Evolutionary conservation across 306 rosid species (phyloP), one percentile per base, ranked within the genome.

Genomic region (Castanopsis chinensis): DNA sequence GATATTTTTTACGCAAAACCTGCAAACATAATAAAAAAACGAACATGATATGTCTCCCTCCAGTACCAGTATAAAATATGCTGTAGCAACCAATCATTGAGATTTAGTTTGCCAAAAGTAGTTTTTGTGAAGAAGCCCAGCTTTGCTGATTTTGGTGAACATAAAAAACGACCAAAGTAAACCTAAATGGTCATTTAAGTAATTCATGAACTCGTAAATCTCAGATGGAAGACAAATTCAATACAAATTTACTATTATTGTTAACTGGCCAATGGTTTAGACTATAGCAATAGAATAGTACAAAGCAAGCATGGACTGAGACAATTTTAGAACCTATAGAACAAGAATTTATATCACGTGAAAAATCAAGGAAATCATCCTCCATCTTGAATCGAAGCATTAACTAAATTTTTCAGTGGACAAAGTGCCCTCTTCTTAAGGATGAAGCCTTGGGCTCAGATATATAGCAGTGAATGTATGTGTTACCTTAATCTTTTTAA

Each of bases 1-100:
- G 99, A 85, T 90, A 93, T 80, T 93, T 96, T 81, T 96, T 96
- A 61, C 97, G 90, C 75, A 96, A 84, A 14, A 96, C 93, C 99
- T 96, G 92, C 76, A 75, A 84, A 73, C 60, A 81, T 58, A 80
- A 25, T 23, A 75, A 71, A 71, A 55, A 80, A 79, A 76, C 74
- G 74, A 85, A 70, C 69, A 74, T 45, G 20, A 19, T 37, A 68
- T 45, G 25, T 52, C 43, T 55, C 67, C 18, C 68, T 45, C 79
- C 78, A 28, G 63, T 35, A 59, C 77, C n/a, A 54, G 69, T 10
- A 20, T 14, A 72, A 51, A 75, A 65, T 76, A 59, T 43, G 67
- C 57, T 72, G 65, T 59, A 20, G 52, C 58, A 74, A 70, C 13
- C 53, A 45, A 67, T 53, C 32, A 71, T 71, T 70, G 35, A 69